A percentile compares a stretch with the other conserved stretches of the same genome.
These are phyloP conservation scores for Trichopus zeylanicus DNA, from an alignment of 116 monocot genomes.

Conservation along the genomic window DNA sequence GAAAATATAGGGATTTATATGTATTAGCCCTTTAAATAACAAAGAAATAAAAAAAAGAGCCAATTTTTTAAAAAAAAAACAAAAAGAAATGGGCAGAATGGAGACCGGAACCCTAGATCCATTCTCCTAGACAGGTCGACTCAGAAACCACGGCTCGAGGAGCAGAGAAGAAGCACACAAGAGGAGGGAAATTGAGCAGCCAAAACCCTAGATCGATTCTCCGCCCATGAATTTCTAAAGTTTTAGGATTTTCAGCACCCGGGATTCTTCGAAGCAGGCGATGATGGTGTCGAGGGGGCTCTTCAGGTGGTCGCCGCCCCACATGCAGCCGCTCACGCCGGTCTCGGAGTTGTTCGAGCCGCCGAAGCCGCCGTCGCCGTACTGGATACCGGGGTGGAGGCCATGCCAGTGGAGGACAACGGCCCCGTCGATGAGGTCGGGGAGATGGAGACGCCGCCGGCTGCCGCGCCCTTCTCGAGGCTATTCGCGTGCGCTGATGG, in stretches of 20 bases:
- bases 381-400: slow-evolving; percentile 44
- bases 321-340: slow-evolving; percentile 93
- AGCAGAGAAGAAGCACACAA: not conserved
- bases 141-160: not conserved
- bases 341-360: slow-evolving; percentile 99
- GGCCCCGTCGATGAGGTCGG: slow-evolving; percentile 44
- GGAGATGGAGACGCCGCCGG: slow-evolving; percentile 71
- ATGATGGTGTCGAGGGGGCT: slow-evolving; percentile 88
- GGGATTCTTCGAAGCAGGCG: not conserved
- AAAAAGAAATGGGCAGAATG: not conserved
- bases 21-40: too few species aligned
- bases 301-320: slow-evolving; percentile 98
- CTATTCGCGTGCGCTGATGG: slow-evolving; percentile 87
- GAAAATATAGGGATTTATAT: too few species aligned
- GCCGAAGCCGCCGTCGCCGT: slow-evolving; percentile 97
- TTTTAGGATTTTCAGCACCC: slow-evolving; percentile 12
- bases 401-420: slow-evolving; percentile 32
- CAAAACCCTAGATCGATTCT: slow-evolving; percentile 13
- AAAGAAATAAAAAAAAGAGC: too few species aligned
- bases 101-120: not conserved
- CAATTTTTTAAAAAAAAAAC: not conserved
- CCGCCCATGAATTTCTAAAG: not conserved
- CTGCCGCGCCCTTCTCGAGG: slow-evolving; percentile 83
- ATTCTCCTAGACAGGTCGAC: not conserved
- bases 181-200: not conserved